Evolutionary conservation across 202 grass and related monocot species (phyloP).

Genomic region (Bolboschoenoplectus hybrid): DNA sequence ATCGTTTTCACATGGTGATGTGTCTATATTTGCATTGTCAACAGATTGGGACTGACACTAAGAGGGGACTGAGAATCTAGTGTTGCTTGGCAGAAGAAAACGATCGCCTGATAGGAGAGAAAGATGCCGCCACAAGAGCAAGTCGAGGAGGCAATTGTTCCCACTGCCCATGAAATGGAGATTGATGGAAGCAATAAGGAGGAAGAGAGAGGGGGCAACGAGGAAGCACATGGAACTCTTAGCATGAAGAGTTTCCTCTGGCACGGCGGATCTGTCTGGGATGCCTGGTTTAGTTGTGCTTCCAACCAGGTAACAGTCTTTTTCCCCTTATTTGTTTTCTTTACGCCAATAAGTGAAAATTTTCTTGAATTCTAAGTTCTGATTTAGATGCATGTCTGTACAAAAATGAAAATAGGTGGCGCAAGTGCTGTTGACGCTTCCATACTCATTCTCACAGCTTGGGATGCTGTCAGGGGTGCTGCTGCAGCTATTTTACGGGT

Average conservation of each 20-base stretch:
- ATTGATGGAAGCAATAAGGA: slow-evolving; percentile 62
- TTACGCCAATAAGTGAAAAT: not conserved
- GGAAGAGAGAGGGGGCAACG: slow-evolving; percentile 53
- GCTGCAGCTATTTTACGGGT: slow-evolving; percentile 89
- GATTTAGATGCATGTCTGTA: slow-evolving; percentile 18
- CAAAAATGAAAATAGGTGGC: slow-evolving; percentile 64
- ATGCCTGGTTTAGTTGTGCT: slow-evolving; percentile 99
- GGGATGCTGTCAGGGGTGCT: slow-evolving; percentile 88
- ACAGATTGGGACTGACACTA: slow-evolving; percentile 23
- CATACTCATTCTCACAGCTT: slow-evolving; percentile 96
- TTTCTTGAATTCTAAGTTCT: not conserved
- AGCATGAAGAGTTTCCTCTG: slow-evolving; percentile 77
- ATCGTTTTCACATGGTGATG: slow-evolving; percentile 28
- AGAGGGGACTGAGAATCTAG: slow-evolving; percentile 15
- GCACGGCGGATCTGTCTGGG: slow-evolving; percentile 98
- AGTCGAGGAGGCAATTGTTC: slow-evolving; percentile 74
- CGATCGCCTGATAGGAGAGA: not conserved
- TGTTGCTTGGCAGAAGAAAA: not conserved
- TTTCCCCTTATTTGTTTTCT: not conserved
- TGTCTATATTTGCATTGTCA: slow-evolving; percentile 28
- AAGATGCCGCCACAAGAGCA: slow-evolving; percentile 83
- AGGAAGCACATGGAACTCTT: slow-evolving; percentile 46
- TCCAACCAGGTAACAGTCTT: slow-evolving; percentile 76
- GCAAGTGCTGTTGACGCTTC: slow-evolving; percentile 94
- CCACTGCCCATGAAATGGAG: slow-evolving; percentile 43